Conservation (phyloP, 2,329 filamentous ascomycete species). For the Escovopsis weberi region DNA sequence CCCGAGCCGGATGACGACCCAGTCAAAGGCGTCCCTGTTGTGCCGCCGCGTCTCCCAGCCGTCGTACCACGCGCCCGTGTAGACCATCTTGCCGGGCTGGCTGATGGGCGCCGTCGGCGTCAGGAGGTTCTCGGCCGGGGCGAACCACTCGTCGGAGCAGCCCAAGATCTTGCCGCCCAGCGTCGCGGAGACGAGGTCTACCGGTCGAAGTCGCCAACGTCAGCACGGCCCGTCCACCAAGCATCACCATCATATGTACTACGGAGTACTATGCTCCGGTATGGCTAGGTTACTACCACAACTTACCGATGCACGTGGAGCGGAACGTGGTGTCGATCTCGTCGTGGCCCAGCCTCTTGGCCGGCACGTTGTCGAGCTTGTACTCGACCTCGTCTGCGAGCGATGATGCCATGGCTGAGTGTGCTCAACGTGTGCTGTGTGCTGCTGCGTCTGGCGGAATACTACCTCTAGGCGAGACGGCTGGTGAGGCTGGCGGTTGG, state of each 20-base stretch:
- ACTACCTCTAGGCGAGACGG: too few species aligned
- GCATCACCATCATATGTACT: too few species aligned
- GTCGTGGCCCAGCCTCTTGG: conserved; percentile 32
- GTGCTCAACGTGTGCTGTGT: too few species aligned
- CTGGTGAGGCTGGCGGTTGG: too few species aligned
- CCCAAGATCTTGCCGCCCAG: conserved; percentile 50
- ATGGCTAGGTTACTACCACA: too few species aligned
- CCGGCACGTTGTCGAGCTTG: conserved; percentile 39
- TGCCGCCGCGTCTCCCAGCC: conserved; percentile 56
- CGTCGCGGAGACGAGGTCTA: conserved; percentile 46
- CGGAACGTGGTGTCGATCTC: conserved; percentile 48
- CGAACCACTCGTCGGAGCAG: conserved; percentile 56
- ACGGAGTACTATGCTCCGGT: too few species aligned
- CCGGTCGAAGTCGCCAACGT: not conserved
- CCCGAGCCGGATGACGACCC: conserved; percentile 50
- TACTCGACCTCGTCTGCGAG: conserved; percentile 36
- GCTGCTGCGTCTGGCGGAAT: too few species aligned
- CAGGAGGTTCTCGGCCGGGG: conserved; percentile 47
- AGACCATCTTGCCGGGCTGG: conserved; percentile 53
- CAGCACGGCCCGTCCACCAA: not conserved
- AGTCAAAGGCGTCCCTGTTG: conserved; percentile 50
- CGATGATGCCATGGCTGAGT: conserved; percentile 15
- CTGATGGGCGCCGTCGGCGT: conserved; percentile 49
- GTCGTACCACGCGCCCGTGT: conserved; percentile 55
- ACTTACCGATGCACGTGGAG: conserved; percentile 45